Evolutionary conservation across 805 yeast genomes (phyloP), one percentile per base, ranked within the genome.

Genomic region (Lipomyces oligophaga): DNA sequence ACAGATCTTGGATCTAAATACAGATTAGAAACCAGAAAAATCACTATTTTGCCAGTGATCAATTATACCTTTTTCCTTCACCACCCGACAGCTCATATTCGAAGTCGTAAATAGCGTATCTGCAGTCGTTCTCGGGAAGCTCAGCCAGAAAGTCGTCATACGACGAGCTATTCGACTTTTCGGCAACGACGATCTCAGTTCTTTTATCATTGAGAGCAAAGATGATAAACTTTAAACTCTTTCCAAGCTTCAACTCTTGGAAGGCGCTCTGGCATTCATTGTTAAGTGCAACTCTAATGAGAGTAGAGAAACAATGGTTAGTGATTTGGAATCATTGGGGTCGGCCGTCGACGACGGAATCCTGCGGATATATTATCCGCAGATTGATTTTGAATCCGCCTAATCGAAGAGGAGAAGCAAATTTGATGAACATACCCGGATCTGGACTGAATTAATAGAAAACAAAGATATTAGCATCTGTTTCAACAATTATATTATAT

Each of bases 51-150:
- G 15, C 26, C 33, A 39, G 5, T 22, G 25, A 30, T 2, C 24
- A 20, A 22, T 26, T 26, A 19, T 81, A 78, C 76, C 95, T 85
- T 78, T 87, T 88, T 67, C 98, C 98, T 71, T 90, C 97, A 61
- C 87, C 89, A 42, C 78, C 80, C 58, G 83, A 79, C 51, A 86
- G 73, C 70, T 88, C 95, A 71, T 89, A 93, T 74, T 90, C 97
- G 63, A 93, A 90, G 73, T 90, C 97, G 73, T 87, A 93, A 47
- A 93, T 81, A 51, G 97, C 98, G 69, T 93, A 93, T 69, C 89
- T 81, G 73, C 97, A 87, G 66, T 90, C 96, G 67, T 85, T 79
- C 74, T 93, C 98, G 61, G 97, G 96, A 63, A 93, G 79, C 65
- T 84, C 79, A 67, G 79, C 87, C 62, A 90, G 71, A 71, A 93